Conservation (phyloP, 108 stramenopile genomes). For the Aurantiochytrium sp. region DNA sequence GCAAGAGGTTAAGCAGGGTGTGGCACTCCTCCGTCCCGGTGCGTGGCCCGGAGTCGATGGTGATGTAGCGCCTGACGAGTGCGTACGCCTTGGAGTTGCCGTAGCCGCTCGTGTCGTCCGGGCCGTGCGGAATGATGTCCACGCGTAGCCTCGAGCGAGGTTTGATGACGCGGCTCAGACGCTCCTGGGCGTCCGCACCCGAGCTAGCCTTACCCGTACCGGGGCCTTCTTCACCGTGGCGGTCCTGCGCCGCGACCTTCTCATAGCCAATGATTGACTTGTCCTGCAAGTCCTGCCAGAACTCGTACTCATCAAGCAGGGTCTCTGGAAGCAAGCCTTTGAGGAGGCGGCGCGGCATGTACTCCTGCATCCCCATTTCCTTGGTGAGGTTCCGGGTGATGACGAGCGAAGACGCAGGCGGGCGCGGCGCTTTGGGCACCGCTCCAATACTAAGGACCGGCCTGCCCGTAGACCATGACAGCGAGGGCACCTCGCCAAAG, state of each 20-base stretch:
- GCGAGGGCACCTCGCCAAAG: conserved; percentile 80
- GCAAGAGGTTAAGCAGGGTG: conserved; percentile 80
- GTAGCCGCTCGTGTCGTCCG: conserved; percentile 13
- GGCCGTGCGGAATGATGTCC: conserved; percentile 16
- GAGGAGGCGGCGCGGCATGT: conserved; percentile 76
- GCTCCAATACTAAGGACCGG: conserved; percentile 72
- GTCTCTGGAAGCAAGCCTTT: conserved; percentile 83
- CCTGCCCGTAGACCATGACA: conserved; percentile 75
- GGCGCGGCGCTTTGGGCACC: conserved; percentile 75
- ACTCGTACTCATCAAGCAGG: conserved; percentile 83
- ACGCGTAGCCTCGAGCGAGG: background rate
- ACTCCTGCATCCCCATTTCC: conserved; percentile 75
- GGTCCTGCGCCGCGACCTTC: conserved; percentile 34
- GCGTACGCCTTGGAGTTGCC: background rate
- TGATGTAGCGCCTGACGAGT: background rate
- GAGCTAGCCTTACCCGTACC: background rate
- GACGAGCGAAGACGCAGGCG: conserved; percentile 71
- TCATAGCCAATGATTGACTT: conserved; percentile 70
- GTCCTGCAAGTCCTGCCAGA: conserved; percentile 93
- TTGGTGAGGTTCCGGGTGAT: conserved; percentile 75
- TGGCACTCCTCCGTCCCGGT: conserved; percentile 35
- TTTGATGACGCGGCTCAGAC: background rate
- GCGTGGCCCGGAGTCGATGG: background rate
- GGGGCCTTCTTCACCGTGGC: conserved; percentile 59
- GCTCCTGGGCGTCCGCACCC: background rate